Percentiles rank a stretch among this genome's conserved stretches.
phyloP scores from a whole-genome alignment of 306 rosid genomes.

The Bauhinia variegata region DNA sequence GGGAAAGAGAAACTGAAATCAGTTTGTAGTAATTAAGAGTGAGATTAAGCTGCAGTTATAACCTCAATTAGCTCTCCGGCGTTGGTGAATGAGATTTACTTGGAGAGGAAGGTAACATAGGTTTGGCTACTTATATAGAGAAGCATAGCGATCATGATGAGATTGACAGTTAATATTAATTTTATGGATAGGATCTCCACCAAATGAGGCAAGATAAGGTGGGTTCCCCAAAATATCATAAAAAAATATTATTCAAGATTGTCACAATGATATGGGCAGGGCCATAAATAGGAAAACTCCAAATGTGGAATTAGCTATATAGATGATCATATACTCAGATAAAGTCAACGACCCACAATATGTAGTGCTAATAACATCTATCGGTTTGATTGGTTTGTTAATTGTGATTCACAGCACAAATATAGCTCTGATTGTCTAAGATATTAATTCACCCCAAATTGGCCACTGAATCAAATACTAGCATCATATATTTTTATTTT shows the following conservation, averaged over 20 bases:
- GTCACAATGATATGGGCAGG: no score
- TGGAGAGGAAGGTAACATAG: neutral
- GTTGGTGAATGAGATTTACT: neutral
- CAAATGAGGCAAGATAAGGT: slow-evolving; percentile 31
- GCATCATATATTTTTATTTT: no score
- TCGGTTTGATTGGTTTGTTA: no score
- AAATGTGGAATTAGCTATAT: slow-evolving; percentile 27
- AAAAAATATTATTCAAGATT: slow-evolving; percentile 12
- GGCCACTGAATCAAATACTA: no score
- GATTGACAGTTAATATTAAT: slow-evolving; percentile 5
- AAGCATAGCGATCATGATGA: neutral
- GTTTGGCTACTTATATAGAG: neutral
- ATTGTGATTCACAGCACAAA: no score
- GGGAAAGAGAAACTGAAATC: neutral
- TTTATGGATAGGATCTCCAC: slow-evolving; percentile 17
- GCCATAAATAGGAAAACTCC: slow-evolving; percentile 29
- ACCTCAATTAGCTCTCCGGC: slow-evolving; percentile 26
- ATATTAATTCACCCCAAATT: no score
- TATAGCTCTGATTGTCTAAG: no score
- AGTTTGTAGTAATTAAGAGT: no score
- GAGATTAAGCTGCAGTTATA: no score
- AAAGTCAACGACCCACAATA: slow-evolving; percentile 28
- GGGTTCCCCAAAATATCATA: slow-evolving; percentile 29
- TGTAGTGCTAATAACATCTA: slow-evolving; percentile 7
- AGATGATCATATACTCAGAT: neutral